phyloP scores from a whole-genome alignment of 2,329 filamentous ascomycete species.

The Byssochlamys sp. region DNA sequence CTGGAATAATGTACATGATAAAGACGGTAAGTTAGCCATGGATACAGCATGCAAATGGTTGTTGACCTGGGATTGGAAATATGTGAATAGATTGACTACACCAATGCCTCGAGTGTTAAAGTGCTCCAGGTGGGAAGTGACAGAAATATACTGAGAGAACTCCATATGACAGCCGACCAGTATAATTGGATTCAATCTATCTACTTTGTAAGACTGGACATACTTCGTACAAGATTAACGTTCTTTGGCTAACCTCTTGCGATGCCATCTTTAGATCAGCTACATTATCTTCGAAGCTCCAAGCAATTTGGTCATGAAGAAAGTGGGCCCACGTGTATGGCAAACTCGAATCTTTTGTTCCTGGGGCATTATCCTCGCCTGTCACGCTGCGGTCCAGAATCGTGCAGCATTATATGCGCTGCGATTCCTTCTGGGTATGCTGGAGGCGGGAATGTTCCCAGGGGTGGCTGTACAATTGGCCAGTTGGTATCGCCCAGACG shows the following conservation, averaged over 20 bases:
- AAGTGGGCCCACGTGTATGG: constrained; percentile 26
- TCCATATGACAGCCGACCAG: constrained; percentile 32
- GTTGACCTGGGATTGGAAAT: neutral
- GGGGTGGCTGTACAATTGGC: constrained; percentile 30
- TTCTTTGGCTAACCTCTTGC: neutral
- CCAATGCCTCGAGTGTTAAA: constrained; percentile 34
- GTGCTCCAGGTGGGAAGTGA: constrained; percentile 34
- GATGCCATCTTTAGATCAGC: constrained; percentile 17
- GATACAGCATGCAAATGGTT: constrained; percentile 7
- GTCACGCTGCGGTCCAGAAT: constrained; percentile 28
- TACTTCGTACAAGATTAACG: neutral
- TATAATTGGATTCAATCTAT: constrained; percentile 36
- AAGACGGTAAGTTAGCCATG: constrained; percentile 24
- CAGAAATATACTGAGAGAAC: constrained; percentile 29
- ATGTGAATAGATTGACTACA: constrained; percentile 23
- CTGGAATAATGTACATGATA: constrained; percentile 35
- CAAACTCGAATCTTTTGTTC: constrained; percentile 29
- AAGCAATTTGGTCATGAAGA: constrained; percentile 31
- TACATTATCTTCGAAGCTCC: constrained; percentile 36
- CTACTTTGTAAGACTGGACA: constrained; percentile 23
- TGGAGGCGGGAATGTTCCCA: constrained; percentile 35
- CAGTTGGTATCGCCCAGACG: constrained; percentile 37
- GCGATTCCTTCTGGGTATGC: constrained; percentile 30
- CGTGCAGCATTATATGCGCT: constrained; percentile 24
- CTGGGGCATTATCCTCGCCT: constrained; percentile 31